These are phyloP conservation scores for Sclerospora graminicola DNA, from an alignment of 352 stramenopile genomes.

Conservation along the genomic window DNA sequence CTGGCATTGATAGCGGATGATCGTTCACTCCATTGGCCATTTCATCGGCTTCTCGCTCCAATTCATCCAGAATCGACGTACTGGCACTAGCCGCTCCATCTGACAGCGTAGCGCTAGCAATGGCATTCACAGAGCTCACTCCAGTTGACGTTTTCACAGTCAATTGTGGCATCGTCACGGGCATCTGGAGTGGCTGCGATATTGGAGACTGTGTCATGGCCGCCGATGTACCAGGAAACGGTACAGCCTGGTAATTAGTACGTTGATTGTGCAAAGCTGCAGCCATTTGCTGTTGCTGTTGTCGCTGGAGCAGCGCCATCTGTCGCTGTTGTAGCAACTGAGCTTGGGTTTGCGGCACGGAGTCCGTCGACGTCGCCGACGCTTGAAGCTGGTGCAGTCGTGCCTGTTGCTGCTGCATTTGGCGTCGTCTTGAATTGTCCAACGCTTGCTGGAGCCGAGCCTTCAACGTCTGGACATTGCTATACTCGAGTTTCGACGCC, in stretches of 20 bases:
- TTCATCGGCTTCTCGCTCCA: constrained; percentile 78
- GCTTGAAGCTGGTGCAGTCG: constrained; percentile 25
- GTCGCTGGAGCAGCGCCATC: constrained; percentile 45
- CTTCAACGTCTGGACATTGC: constrained; percentile 82
- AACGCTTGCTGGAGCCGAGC: constrained; percentile 71
- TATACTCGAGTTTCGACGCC: constrained; percentile 77
- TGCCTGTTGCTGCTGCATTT: constrained; percentile 65
- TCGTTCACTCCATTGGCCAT: constrained; percentile 80
- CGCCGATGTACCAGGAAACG: constrained; percentile 32
- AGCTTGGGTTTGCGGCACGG: constrained; percentile 30
- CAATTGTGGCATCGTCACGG: constrained; percentile 34
- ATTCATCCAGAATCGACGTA: constrained; percentile 77
- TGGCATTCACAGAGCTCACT: constrained; percentile 15
- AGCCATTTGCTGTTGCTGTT: constrained; percentile 69
- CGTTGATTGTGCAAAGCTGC: constrained; percentile 61
- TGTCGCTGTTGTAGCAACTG: constrained; percentile 51
- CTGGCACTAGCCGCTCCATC: constrained; percentile 19
- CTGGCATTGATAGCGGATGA: constrained; percentile 72
- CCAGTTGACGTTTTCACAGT: constrained; percentile 12
- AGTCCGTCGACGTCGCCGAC: constrained; percentile 28
- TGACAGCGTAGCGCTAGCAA: constrained; percentile 3
- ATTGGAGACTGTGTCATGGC: constrained; percentile 22
- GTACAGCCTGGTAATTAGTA: constrained; percentile 50
- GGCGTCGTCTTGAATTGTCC: constrained; percentile 65
- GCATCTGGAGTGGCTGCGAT: constrained; percentile 53